Evolutionary conservation across 179 eudicot genomes (phyloP).

Genomic region (Corrigiola litoralis): DNA sequence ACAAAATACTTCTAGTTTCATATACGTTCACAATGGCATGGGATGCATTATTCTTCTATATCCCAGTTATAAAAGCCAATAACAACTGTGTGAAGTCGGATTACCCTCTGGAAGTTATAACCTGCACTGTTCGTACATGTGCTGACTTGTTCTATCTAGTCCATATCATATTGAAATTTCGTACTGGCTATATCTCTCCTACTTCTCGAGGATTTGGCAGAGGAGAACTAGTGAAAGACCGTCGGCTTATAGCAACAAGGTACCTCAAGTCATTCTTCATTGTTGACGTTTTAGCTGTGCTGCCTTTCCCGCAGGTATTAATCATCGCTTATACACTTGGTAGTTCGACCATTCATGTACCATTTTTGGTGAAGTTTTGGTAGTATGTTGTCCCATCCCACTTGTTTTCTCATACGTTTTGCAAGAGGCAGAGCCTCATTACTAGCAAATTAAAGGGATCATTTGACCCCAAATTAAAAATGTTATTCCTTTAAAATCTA

Average conservation of each 20-base stretch:
- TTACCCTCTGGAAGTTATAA: not conserved
- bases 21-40: not conserved
- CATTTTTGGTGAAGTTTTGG: no score
- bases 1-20: not conserved
- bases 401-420: no score
- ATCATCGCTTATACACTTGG: no score
- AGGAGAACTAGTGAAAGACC: not conserved
- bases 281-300: slow-evolving; percentile 11
- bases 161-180: slow-evolving; percentile 6
- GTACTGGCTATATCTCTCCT: not conserved
- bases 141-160: not conserved
- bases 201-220: not conserved
- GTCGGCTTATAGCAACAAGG: not conserved
- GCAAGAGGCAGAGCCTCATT: no score
- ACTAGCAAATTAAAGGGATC: no score
- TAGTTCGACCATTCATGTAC: no score
- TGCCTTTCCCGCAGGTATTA: slow-evolving; percentile 13
- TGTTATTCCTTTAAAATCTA: no score
- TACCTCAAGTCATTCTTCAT: slow-evolving; percentile 1
- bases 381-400: no score
- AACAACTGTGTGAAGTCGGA: not conserved
- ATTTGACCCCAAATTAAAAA: no score
- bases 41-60: slow-evolving; percentile 9
- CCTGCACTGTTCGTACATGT: slow-evolving; percentile 2
- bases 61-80: not conserved